Conservation (phyloP, 1,284 basidiomycete species). For the Sporisorium reilianum region DNA sequence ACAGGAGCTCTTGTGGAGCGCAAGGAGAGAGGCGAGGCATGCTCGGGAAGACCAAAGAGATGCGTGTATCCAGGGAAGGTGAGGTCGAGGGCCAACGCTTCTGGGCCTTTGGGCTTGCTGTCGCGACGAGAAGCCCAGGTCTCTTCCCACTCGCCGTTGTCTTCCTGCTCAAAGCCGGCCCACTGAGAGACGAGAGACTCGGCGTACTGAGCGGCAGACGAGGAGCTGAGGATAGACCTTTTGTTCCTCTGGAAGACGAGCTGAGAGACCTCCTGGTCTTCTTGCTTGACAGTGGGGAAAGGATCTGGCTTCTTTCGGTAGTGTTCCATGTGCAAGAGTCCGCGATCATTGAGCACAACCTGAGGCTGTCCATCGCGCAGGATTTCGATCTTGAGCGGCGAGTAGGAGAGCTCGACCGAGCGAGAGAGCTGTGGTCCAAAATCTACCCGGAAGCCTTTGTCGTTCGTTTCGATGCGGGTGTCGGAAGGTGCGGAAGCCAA, state of each 20-base stretch:
- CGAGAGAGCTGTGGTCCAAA: constrained; percentile 47
- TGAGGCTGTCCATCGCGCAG: constrained; percentile 80
- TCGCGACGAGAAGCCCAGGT: constrained; percentile 87
- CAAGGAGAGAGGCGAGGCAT: constrained; percentile 88
- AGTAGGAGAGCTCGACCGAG: constrained; percentile 48
- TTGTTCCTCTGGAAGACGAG: constrained; percentile 59
- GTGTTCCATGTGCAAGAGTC: constrained; percentile 97
- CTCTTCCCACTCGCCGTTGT: constrained; percentile 86
- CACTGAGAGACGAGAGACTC: constrained; percentile 53
- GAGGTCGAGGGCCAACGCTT: constrained; percentile 91
- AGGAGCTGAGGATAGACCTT: constrained; percentile 41
- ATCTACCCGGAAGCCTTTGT: constrained; percentile 33
- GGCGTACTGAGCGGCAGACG: constrained; percentile 21
- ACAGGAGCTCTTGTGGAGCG: constrained; percentile 71
- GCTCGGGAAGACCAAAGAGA: constrained; percentile 96
- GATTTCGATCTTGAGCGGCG: constrained; percentile 70
- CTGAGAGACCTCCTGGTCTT: constrained; percentile 41
- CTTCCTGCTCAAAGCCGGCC: constrained; percentile 72
- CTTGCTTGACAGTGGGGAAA: constrained; percentile 54
- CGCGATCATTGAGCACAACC: constrained; percentile 88
- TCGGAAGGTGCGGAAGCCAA: constrained; percentile 34
- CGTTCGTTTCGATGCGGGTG: constrained; percentile 17
- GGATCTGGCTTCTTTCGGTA: constrained; percentile 73
- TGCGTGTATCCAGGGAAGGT: constrained; percentile 89
- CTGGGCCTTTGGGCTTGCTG: constrained; percentile 96